Evolutionary conservation across 352 stramenopile genomes (phyloP).

Genomic region (Globisporangium yorkense): DNA sequence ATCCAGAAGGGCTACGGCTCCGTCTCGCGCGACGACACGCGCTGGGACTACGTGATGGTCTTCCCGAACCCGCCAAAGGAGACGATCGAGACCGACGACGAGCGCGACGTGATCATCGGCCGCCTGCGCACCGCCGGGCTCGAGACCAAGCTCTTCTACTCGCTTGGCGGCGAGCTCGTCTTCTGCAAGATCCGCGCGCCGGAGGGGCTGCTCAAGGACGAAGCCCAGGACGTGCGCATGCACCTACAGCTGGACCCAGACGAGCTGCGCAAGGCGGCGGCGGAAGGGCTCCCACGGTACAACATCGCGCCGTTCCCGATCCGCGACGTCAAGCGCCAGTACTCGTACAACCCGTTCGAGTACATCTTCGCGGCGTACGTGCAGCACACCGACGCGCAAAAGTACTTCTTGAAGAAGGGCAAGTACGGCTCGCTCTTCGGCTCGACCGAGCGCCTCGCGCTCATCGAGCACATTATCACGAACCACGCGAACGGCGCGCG

Average conservation of each 20-base stretch:
- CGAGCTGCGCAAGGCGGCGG: constrained; percentile 54
- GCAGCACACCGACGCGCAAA: constrained; percentile 54
- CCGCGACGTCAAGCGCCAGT: constrained; percentile 70
- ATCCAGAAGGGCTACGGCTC: constrained; percentile 39
- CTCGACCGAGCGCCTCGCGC: constrained; percentile 65
- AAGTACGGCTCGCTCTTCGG: constrained; percentile 61
- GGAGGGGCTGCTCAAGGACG: constrained; percentile 59
- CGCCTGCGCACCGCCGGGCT: constrained; percentile 56
- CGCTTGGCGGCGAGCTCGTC: constrained; percentile 52
- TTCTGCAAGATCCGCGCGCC: constrained; percentile 81
- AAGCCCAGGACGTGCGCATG: constrained; percentile 19
- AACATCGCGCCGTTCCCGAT: constrained; percentile 79
- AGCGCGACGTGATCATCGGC: constrained; percentile 76
- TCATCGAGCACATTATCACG: constrained; percentile 85
- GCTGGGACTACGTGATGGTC: constrained; percentile 84
- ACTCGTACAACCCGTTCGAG: constrained; percentile 74
- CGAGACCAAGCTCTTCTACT: constrained; percentile 73
- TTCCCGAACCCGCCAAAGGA: constrained; percentile 71
- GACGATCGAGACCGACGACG: constrained; percentile 49
- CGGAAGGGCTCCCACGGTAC: constrained; percentile 61
- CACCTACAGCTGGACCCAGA: constrained; percentile 60
- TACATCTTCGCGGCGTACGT: constrained; percentile 85
- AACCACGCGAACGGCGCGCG: constrained; percentile 56
- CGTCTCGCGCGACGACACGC: constrained; percentile 26
- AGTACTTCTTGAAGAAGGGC: constrained; percentile 62